Evolutionary conservation across 2,329 filamentous ascomycete species (phyloP), one percentile per base, ranked within the genome.

Genomic region (Botrytis sinoallii): DNA sequence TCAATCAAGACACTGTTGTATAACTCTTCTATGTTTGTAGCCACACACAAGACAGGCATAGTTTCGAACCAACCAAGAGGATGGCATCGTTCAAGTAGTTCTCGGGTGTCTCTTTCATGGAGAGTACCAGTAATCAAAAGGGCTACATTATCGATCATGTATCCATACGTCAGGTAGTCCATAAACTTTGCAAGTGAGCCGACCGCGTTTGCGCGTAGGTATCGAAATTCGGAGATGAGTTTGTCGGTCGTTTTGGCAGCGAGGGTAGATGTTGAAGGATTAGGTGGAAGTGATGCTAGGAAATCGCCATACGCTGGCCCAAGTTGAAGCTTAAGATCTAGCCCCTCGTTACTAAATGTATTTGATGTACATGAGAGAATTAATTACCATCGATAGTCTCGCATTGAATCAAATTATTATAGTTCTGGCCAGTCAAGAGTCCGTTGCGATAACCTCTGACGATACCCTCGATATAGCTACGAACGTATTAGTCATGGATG

Each of bases 71-170:
- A 98, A 78, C 96, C 96, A 12, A 99, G 88, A 10, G 96, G 96
- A 80, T 99, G 97, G 84, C 97, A 99, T 83, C 96, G 88, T 81
- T 98, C 96, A 71, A 99, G 86, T 76, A 99, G 89, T 85, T 99
- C 96, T 75, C 95, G 91, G 5, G 96, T 99, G 83, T 99, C 96
- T 82, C 96, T 90, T 85, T 99, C 97, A 84, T 99, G 96, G 44
- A 99, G 89, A 20, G 96, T 99, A 76, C 96, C 96, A 35, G 96
- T 99, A 83, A 99, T 99, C 80, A 99, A 90, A 59, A 99, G 91
- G 57, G 97, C 96, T 71, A 99, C 94, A 80, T 99, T 99, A 85
- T 99, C 96, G 84, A 99, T 99, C 96, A 99, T 99, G 87, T 99
- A 99, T 76, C 95, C 95, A 83, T 99, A 99, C 1, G 96, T 99